Evolutionary conservation across 1,284 basidiomycete genomes (phyloP), one percentile per base, ranked within the genome.

Genomic region (Ganoderma meredithae): DNA sequence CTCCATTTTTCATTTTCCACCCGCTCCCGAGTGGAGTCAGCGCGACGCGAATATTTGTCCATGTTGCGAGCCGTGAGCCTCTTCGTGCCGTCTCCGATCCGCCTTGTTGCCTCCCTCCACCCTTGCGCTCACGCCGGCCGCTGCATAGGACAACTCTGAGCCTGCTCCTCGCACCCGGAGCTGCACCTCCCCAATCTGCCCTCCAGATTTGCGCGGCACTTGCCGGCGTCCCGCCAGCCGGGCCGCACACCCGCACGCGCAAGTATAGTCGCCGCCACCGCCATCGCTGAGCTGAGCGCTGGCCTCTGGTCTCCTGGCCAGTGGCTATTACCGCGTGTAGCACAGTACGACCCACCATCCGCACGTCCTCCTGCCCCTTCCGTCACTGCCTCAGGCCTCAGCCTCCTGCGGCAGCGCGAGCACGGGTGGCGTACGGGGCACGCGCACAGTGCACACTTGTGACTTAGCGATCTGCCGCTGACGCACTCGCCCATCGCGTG

Each of bases 401-500:
- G 5, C 55, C 39, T 19, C 55, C 31, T 10, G 9, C 2, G 25
- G 15, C 27, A 15, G 27, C 31, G 55, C 56, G 64, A 64, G 63
- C 62, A 27, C 31, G 12, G 31, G n/a, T 8, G 25, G 41, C 33
- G 33, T n/a, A 36, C 33, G 4, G 33, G 17, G 44, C 58, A 47
- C 53, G 61, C 25, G 27, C n/a, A 12, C 22, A n/a, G n/a, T n/a
- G n/a, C n/a, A n/a, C n/a, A n/a, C n/a, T n/a, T n/a, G n/a, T n/a
- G n/a, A n/a, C n/a, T 49, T 59, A 59, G 58, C 58, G 41, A 58
- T 55, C 53, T 44, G 62, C 52, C 58, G 71, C 69, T 69, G 61
- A 72, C 71, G 65, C 49, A 70, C 27, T 27, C 27, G 62, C 49
- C 55, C 49, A 64, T 72, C 71, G 72, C 72, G 72, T 55, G 62